These are phyloP conservation scores for Metroxylon sagu DNA, from an alignment of 176 grass and related monocot species.

Conservation along the genomic window DNA sequence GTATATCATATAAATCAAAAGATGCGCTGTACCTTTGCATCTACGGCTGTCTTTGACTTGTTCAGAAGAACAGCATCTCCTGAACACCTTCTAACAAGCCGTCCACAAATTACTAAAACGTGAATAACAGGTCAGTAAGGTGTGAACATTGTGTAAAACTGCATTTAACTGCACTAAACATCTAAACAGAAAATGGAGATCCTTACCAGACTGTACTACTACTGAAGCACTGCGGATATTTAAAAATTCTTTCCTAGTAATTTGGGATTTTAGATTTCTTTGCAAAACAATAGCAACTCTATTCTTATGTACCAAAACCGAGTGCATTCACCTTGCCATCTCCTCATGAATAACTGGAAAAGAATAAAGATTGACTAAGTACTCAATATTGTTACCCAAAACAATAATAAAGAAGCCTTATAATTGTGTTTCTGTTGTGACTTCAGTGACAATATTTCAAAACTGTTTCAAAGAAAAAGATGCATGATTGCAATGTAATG, in stretches of 20 bases:
- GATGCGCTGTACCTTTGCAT: slow-evolving; percentile 18
- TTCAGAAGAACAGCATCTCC: slow-evolving; percentile 63
- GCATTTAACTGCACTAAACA: too few relatives aligned
- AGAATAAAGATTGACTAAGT: slow-evolving; percentile 4
- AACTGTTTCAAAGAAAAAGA: neutral
- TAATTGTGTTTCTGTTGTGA: too few relatives aligned
- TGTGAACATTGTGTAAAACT: neutral
- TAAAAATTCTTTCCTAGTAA: slow-evolving; percentile 55
- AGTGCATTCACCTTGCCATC: slow-evolving; percentile 56
- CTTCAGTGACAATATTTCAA: slow-evolving; percentile 1
- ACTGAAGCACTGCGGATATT: slow-evolving; percentile 60
- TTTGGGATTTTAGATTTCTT: slow-evolving; percentile 56
- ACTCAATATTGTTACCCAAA: neutral
- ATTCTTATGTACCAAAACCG: slow-evolving; percentile 42
- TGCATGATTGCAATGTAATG: slow-evolving; percentile 90
- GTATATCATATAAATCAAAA: neutral
- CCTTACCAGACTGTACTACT: slow-evolving; percentile 79
- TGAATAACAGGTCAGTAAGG: slow-evolving; percentile 1
- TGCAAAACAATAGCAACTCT: slow-evolving; percentile 57
- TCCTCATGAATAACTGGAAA: slow-evolving; percentile 65
- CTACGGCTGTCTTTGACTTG: slow-evolving; percentile 38
- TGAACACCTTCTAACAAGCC: slow-evolving; percentile 69
- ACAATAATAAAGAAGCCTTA: too few relatives aligned
- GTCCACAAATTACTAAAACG: slow-evolving; percentile 58
- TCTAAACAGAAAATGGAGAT: slow-evolving; percentile 5